phyloP scores from a whole-genome alignment of 495 filamentous ascomycete genomes.

The Echria macrotheca region DNA sequence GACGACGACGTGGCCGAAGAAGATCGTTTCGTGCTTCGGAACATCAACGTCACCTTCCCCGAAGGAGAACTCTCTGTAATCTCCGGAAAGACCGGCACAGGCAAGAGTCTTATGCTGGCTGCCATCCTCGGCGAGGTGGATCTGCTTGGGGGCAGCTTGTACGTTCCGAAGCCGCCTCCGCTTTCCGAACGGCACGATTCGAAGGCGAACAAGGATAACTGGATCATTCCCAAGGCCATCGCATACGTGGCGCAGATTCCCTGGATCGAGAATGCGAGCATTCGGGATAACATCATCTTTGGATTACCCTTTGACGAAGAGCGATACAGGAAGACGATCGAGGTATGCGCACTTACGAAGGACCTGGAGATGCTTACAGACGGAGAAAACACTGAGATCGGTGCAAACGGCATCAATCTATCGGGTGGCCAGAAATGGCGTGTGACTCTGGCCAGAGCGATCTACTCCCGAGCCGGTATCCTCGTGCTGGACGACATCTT shows the following conservation, averaged over 20 bases:
- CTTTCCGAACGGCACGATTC: slow-evolving; percentile 45
- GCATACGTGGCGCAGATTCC: slow-evolving; percentile 79
- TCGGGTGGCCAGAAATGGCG: slow-evolving; percentile 83
- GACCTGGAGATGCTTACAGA: slow-evolving; percentile 70
- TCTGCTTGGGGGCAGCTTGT: slow-evolving; percentile 46
- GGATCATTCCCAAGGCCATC: slow-evolving; percentile 63
- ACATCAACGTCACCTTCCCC: slow-evolving; percentile 62
- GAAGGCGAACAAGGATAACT: slow-evolving; percentile 58
- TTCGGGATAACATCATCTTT: slow-evolving; percentile 70
- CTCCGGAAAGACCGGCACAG: slow-evolving; percentile 61
- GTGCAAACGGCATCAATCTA: slow-evolving; percentile 76
- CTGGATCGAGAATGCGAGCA: slow-evolving; percentile 80
- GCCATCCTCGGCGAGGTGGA: slow-evolving; percentile 63
- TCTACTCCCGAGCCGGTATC: slow-evolving; percentile 76
- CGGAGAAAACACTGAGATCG: slow-evolving; percentile 74
- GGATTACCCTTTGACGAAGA: slow-evolving; percentile 60
- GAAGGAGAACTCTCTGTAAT: slow-evolving; percentile 64
- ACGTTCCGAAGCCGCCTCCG: slow-evolving; percentile 42
- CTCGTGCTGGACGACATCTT: slow-evolving; percentile 84
- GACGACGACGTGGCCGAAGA: slow-evolving; percentile 48
- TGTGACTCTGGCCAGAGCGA: slow-evolving; percentile 68
- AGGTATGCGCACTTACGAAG: slow-evolving; percentile 65
- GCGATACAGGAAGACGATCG: slow-evolving; percentile 60
- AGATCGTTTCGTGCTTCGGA: slow-evolving; percentile 54
- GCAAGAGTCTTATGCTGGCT: slow-evolving; percentile 61